Percentiles rank a stretch among this genome's conserved stretches.
phyloP scores from a whole-genome alignment of 768 basidiomycete species.

The Tubosaeta brunneosetosa region DNA sequence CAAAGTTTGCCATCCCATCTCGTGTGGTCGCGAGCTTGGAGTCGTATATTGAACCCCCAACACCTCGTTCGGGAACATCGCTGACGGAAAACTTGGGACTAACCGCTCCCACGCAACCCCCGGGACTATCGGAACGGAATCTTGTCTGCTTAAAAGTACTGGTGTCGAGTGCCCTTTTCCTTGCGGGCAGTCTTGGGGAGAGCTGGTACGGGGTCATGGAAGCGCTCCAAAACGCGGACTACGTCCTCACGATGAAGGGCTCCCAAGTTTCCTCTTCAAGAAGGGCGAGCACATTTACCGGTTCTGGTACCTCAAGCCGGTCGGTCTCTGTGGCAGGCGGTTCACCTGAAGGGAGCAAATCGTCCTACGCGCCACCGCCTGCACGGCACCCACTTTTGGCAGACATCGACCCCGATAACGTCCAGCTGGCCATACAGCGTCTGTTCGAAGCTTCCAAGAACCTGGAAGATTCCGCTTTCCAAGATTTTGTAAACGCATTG shows the following conservation, averaged over 20 bases:
- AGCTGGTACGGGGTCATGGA: conserved; percentile 93
- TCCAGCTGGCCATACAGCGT: conserved; percentile 70
- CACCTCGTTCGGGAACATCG: conserved; percentile 53
- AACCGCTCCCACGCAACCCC: conserved; percentile 47
- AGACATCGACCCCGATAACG: conserved; percentile 72
- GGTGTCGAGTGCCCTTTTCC: conserved; percentile 68
- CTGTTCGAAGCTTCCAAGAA: conserved; percentile 85
- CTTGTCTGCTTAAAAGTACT: conserved; percentile 85
- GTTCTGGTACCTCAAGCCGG: conserved; percentile 35
- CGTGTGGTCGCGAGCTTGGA: conserved; percentile 85
- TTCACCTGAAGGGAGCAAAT: conserved; percentile 13
- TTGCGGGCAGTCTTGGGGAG: conserved; percentile 81
- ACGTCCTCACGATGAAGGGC: conserved; percentile 70
- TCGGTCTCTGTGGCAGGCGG: conserved; percentile 32
- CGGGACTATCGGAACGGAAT: conserved; percentile 84
- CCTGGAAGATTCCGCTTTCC: conserved; percentile 79
- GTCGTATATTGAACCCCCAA: conserved; percentile 46
- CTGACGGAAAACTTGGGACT: conserved; percentile 70
- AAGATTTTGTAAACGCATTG: conserved; percentile 68
- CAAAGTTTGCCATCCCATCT: conserved; percentile 91
- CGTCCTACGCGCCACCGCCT: conserved; percentile 20
- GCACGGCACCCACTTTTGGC: conserved; percentile 57
- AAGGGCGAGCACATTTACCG: conserved; percentile 31
- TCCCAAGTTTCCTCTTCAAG: conserved; percentile 26
- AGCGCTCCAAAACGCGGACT: conserved; percentile 91